Evolutionary conservation across 331 rosid species (phyloP), one percentile per base, ranked within the genome.

Genomic region (Rosa hybrid): DNA sequence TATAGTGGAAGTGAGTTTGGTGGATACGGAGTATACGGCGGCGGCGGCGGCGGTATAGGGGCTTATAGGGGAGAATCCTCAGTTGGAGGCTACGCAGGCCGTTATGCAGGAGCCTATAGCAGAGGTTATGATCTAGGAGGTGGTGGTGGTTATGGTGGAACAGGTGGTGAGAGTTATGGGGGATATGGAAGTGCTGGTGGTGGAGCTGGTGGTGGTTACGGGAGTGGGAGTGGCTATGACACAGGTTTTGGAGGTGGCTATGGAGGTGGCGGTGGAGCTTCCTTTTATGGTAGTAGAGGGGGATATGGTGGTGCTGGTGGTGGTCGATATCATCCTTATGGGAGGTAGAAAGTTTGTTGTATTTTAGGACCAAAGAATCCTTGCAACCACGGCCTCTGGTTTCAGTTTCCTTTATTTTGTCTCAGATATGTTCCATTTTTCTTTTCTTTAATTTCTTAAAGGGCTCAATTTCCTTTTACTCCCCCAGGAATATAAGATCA

Each of bases 271-370:
- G 76, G 97, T 78, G 97, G 92, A 78, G 97, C 93, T 46, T 83
- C 97, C 77, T 91, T 86, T 81, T 91, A 94, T 84, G 98, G 97
- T 53, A 90, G 92, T 78, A 86, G 98, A 84, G 98, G 98, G n/a
- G 98, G 98, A 27, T 91, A 92, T 70, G 93, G 92, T 11, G 94
- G 90, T 23, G 89, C 90, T 20, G 91, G 89, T 72, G 81, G 87
- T 63, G 91, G 96, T 72, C 92, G 98, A 54, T 95, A 92, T 71
- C 98, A 95, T 86, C 98, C 98, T 23, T 95, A 95, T 62, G 98
- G 97, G 76, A 91, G 98, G 81, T 94, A 94, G 84, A 77, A 82
- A 39, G 79, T 65, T 2, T 72, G 81, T 75, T 80, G 84, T 49
- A 80, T 73, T 67, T 57, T 81, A 86, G 80, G 79, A 68, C 78